phyloP scores from a whole-genome alignment of 1,284 basidiomycete genomes.

The Fomitopsis palustris region DNA sequence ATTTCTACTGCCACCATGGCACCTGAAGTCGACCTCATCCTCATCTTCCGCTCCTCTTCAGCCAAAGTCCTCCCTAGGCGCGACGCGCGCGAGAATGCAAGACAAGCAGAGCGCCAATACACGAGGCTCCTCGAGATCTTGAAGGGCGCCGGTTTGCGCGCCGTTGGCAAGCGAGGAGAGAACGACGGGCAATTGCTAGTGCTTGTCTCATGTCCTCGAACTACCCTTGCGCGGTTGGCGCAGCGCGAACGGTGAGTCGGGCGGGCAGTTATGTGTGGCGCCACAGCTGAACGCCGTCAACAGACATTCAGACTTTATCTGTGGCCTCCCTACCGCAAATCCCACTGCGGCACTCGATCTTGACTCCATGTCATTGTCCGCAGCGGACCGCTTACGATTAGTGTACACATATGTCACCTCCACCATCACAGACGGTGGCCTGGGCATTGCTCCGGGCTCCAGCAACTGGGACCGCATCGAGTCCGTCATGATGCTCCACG shows the following conservation, averaged over 20 bases:
- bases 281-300: not conserved
- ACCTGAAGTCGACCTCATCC: constrained; percentile 66
- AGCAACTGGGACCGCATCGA: constrained; percentile 78
- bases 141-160: constrained; percentile 58
- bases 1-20: constrained; percentile 17
- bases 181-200: constrained; percentile 76
- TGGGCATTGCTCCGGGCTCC: constrained; percentile 72
- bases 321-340: constrained; percentile 55
- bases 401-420: constrained; percentile 76
- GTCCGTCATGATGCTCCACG: constrained; percentile 80
- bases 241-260: constrained; percentile 69
- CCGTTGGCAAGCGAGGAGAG: constrained; percentile 71
- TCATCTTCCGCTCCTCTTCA: constrained; percentile 60
- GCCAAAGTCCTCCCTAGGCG: constrained; percentile 51
- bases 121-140: constrained; percentile 58
- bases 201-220: constrained; percentile 71
- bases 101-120: constrained; percentile 68
- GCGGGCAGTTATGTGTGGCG: not conserved
- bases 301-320: constrained; percentile 62
- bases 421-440: constrained; percentile 65
- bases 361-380: constrained; percentile 45
- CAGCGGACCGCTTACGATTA: constrained; percentile 78
- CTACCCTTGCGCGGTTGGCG: constrained; percentile 61
- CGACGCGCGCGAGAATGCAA: constrained; percentile 56
- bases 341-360: constrained; percentile 40